Evolutionary conservation across 257 asterid genomes (phyloP).

Genomic region (Nemophila menziesii): DNA sequence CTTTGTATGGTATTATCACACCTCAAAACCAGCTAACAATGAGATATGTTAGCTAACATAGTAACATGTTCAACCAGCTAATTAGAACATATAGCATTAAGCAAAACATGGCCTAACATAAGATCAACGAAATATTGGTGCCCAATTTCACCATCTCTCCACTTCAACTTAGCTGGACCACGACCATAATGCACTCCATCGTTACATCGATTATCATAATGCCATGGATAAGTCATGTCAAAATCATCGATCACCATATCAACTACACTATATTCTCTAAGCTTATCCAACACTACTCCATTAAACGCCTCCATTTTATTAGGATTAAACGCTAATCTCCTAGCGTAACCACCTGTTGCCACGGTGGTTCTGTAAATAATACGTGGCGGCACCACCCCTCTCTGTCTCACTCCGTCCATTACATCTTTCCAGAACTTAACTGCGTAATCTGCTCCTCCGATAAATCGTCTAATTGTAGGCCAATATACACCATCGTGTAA

Average conservation of each 20-base stretch:
- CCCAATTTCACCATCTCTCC: conserved; percentile 82
- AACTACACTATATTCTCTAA: conserved; percentile 38
- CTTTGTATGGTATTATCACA: too few relatives aligned
- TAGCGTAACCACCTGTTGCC: conserved; percentile 68
- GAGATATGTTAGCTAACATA: too few relatives aligned
- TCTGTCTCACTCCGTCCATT: conserved; percentile 23
- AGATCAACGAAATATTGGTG: conserved; percentile 88
- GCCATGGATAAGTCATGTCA: conserved; percentile 94
- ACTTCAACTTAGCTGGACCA: conserved; percentile 53
- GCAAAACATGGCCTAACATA: conserved; percentile 75
- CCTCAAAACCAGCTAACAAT: too few relatives aligned
- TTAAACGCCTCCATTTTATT: conserved; percentile 85
- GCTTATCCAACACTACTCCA: conserved; percentile 65
- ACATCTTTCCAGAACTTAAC: conserved; percentile 67
- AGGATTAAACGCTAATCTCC: conserved; percentile 67
- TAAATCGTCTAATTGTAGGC: conserved; percentile 40
- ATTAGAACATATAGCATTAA: conserved; percentile 42
- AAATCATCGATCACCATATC: conserved; percentile 53
- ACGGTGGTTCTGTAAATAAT: conserved; percentile 69
- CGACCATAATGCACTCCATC: conserved; percentile 96
- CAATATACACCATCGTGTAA: conserved; percentile 73
- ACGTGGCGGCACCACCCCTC: conserved; percentile 40
- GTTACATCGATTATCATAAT: conserved; percentile 69
- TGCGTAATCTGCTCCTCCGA: conserved; percentile 48
- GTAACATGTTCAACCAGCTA: conserved; percentile 2